Evolutionary conservation across 306 rosid species (phyloP), one percentile per base, ranked within the genome.

Genomic region (Sicyos baderoa): DNA sequence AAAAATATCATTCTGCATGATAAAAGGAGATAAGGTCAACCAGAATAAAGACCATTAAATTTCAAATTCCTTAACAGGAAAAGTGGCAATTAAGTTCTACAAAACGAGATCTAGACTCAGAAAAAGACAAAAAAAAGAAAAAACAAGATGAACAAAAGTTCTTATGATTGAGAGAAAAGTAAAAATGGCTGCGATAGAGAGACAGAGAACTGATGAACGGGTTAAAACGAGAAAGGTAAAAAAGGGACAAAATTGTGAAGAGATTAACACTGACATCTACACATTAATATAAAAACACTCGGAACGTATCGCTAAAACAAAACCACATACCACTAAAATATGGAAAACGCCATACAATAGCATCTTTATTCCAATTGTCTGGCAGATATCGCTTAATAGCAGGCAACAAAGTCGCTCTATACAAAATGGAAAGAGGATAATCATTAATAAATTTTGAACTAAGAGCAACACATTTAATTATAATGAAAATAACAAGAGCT

Each of bases 341-440:
- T 21, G 99, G 97, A 73, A 94, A 86, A 54, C 16, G 89, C 99
- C 97, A 94, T 69, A 76, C 49, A 17, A 90, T 85, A 54, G 61
- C 49, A 8, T 88, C 79, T 7, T 88, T 81, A 59, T 90, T 90
- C 99, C 99, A 94, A 62, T 76, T 82, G 42, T 83, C 76, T 35
- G 99, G 99, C 70, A 94, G 76, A 78, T 81, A 94, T 9, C 83
- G 88, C 75, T 77, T 91, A 62, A 94, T 88, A 54, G 89, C 86
- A 57, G 99, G 99, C 78, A 94, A 78, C 60, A 94, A 67, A 7
- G 97, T 94, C 51, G 97, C 99, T 79, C 99, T 94, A 95, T 22
- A 79, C 61, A 79, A 55, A 85, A 45, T 51, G 18, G 48, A 80
- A 77, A 55, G 65, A 19, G 48, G 61, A 47, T 22, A 22, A 64